Conservation (phyloP, 441 rosid genomes). For the Croton setiger region DNA sequence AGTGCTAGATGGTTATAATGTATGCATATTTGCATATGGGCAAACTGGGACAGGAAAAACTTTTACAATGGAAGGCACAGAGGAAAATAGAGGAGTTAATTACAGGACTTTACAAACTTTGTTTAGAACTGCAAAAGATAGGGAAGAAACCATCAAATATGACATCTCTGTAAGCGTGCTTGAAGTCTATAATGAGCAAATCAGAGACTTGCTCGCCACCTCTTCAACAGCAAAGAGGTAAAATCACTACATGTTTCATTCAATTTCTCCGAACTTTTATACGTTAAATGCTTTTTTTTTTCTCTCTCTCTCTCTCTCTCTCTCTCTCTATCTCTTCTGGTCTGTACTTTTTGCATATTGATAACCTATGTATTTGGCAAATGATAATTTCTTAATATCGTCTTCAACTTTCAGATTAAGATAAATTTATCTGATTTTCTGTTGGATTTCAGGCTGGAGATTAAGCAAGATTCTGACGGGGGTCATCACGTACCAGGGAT, state of each 20-base stretch:
- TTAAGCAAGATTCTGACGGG: slow-evolving; percentile 72
- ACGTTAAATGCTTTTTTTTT: background rate
- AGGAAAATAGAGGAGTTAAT: slow-evolving; percentile 78
- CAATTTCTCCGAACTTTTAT: background rate
- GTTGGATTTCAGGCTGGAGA: slow-evolving; percentile 51
- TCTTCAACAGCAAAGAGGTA: slow-evolving; percentile 74
- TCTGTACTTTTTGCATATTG: background rate
- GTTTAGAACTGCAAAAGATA: slow-evolving; percentile 61
- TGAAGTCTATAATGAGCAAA: slow-evolving; percentile 94
- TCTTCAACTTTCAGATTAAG: slow-evolving; percentile 17
- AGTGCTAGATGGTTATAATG: slow-evolving; percentile 88
- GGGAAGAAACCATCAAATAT: slow-evolving; percentile 55
- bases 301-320: too few relatives aligned
- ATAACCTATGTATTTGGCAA: background rate
- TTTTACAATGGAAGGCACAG: slow-evolving; percentile 92
- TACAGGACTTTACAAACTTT: slow-evolving; percentile 72
- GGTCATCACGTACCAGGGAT: slow-evolving; percentile 71
- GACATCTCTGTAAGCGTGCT: slow-evolving; percentile 77
- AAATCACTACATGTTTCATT: slow-evolving; percentile 32
- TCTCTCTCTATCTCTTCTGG: background rate
- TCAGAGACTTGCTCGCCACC: slow-evolving; percentile 74
- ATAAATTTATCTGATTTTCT: background rate
- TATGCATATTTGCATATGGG: slow-evolving; percentile 90
- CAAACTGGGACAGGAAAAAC: slow-evolving; percentile 98
- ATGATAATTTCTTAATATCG: background rate